phyloP scores from a whole-genome alignment of 192 early-diverging fungal genomes.

The Geosiphon pyriformis region DNA sequence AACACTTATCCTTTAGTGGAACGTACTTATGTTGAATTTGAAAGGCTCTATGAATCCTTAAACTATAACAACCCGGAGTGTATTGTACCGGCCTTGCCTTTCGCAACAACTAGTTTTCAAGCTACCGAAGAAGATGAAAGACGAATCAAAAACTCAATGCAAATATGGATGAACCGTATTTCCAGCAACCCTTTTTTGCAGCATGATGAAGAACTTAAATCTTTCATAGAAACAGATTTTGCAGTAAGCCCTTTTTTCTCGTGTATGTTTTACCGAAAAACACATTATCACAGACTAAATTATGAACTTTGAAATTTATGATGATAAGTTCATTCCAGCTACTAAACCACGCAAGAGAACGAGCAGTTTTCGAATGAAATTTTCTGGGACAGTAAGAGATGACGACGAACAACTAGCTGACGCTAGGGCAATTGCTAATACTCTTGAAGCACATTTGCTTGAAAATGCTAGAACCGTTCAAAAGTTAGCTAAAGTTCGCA shows the following conservation, averaged over 20 bases:
- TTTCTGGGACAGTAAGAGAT: not conserved
- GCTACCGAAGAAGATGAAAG: conserved; percentile 29
- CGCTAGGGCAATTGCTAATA: conserved; percentile 6
- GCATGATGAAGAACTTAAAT: conserved; percentile 39
- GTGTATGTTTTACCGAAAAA: too few species aligned
- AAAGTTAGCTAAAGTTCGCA: conserved; percentile 18
- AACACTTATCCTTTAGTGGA: conserved; percentile 35
- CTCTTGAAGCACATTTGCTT: conserved; percentile 16
- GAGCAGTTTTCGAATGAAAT: conserved; percentile 10
- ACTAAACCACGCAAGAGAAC: conserved; percentile 32
- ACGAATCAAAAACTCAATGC: conserved; percentile 29
- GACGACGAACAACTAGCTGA: conserved; percentile 10
- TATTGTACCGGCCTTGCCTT: conserved; percentile 37
- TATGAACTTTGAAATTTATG: not conserved
- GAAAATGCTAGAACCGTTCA: conserved; percentile 6
- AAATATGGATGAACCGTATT: conserved; percentile 33
- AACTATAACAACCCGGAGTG: conserved; percentile 36
- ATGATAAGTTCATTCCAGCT: conserved; percentile 33
- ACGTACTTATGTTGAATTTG: conserved; percentile 38
- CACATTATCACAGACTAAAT: not conserved
- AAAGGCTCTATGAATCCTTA: conserved; percentile 33
- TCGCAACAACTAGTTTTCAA: conserved; percentile 30
- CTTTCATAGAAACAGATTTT: conserved; percentile 43
- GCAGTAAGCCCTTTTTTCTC: conserved; percentile 22
- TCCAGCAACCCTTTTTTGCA: conserved; percentile 35